Conservation (phyloP, 306 rosid genomes). For the Corylus heterophylla region DNA sequence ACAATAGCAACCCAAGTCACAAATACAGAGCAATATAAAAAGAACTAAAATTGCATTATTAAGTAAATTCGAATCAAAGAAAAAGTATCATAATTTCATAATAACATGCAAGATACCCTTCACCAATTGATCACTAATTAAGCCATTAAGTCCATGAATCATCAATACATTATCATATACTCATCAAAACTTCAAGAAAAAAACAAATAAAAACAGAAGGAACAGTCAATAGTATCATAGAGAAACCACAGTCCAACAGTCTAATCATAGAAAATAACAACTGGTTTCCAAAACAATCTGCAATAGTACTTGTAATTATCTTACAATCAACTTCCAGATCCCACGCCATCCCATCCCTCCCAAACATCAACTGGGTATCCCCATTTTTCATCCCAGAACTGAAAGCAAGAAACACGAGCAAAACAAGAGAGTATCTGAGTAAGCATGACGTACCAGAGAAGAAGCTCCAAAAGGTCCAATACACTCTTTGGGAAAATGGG, state of each 20-base stretch:
- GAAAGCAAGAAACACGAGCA: constrained; percentile 14
- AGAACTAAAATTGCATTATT: neutral
- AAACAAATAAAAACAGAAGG: neutral
- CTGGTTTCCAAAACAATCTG: constrained; percentile 12
- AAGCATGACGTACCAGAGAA: constrained; percentile 51
- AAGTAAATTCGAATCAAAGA: neutral
- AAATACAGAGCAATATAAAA: neutral
- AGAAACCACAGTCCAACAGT: neutral
- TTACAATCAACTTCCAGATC: constrained; percentile 19
- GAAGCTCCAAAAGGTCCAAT: constrained; percentile 28
- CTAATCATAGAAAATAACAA: constrained; percentile 5
- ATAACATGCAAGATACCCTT: neutral
- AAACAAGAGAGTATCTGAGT: constrained; percentile 30
- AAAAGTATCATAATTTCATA: neutral
- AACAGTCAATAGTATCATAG: neutral
- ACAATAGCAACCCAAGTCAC: constrained; percentile 6
- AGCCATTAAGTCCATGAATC: neutral
- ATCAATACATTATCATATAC: neutral
- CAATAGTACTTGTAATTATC: neutral
- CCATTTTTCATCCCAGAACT: constrained; percentile 7
- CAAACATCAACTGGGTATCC: constrained; percentile 20
- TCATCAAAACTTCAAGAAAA: neutral
- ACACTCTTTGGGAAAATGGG: constrained; percentile 32
- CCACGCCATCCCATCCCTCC: constrained; percentile 3
- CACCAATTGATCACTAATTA: neutral